Evolutionary conservation across 2,329 filamentous ascomycete genomes (phyloP).

Genomic region (Penicillium sp.): DNA sequence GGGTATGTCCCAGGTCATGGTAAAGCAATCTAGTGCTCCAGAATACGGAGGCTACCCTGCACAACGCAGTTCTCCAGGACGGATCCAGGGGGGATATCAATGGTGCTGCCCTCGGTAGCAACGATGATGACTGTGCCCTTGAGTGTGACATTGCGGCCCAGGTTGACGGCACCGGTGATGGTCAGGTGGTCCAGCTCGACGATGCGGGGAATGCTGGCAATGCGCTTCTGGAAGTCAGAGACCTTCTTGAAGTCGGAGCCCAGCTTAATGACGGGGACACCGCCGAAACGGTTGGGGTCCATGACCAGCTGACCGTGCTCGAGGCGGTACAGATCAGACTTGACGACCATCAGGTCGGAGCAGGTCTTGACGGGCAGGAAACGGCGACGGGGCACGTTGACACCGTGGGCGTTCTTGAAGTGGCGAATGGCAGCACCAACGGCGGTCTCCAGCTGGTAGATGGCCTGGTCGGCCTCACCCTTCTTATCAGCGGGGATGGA

Average conservation of each 20-base stretch:
- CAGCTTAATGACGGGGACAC: slow-evolving; percentile 97
- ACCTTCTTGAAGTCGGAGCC: slow-evolving; percentile 99
- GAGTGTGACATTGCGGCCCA: slow-evolving; percentile 90
- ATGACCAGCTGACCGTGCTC: slow-evolving; percentile 98
- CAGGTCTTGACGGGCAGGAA: slow-evolving; percentile 99
- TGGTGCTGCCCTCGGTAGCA: slow-evolving; percentile 95
- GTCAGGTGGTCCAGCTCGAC: slow-evolving; percentile 74
- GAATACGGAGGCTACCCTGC: slow-evolving; percentile 84
- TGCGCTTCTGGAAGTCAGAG: slow-evolving; percentile 67
- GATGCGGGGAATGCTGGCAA: slow-evolving; percentile 55
- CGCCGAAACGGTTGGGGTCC: slow-evolving; percentile 94
- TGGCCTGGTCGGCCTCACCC: slow-evolving; percentile 96
- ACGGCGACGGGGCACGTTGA: slow-evolving; percentile 95
- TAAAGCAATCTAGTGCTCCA: slow-evolving; percentile 61
- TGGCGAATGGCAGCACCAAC: slow-evolving; percentile 98
- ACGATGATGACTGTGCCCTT: slow-evolving; percentile 99
- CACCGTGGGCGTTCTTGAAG: slow-evolving; percentile 97
- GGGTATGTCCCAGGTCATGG: not conserved
- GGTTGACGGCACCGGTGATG: slow-evolving; percentile 95
- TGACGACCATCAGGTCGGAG: slow-evolving; percentile 99
- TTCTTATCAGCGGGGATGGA: slow-evolving; percentile 99
- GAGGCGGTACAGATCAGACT: slow-evolving; percentile 97
- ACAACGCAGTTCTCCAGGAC: slow-evolving; percentile 99
- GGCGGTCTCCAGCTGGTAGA: slow-evolving; percentile 97
- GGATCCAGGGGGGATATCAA: slow-evolving; percentile 94